These are phyloP conservation scores for Paecilomyces variotii DNA, from an alignment of 2,329 filamentous ascomycete species.

Conservation along the genomic window DNA sequence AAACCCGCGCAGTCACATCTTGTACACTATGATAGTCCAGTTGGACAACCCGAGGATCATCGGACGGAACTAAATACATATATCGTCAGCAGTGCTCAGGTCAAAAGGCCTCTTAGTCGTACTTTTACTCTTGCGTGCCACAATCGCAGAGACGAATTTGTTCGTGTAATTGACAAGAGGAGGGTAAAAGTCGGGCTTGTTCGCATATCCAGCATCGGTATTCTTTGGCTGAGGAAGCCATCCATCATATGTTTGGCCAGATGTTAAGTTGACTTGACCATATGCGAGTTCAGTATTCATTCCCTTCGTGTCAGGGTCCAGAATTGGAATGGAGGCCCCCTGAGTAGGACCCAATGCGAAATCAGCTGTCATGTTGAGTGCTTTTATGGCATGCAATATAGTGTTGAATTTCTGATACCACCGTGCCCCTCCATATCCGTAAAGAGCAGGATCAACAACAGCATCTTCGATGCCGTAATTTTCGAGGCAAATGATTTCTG, in stretches of 20 bases:
- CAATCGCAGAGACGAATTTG: not conserved
- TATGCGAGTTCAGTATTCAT: constrained; percentile 1
- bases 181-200: not conserved
- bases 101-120: not conserved
- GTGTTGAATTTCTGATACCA: not conserved
- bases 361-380: not conserved
- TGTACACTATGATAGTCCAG: not conserved
- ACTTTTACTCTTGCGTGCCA: not conserved
- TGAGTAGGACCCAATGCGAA: not conserved
- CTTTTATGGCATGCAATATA: not conserved
- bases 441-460: not conserved
- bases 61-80: not conserved
- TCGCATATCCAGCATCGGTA: not conserved
- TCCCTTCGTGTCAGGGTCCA: not conserved
- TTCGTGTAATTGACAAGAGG: not conserved
- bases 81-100: not conserved
- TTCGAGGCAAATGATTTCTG: not conserved
- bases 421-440: not conserved
- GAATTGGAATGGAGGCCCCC: not conserved
- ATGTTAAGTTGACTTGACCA: not conserved
- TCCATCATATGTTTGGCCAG: not conserved
- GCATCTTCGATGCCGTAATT: not conserved
- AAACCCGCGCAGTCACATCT: not conserved
- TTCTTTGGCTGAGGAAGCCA: not conserved
- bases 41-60: not conserved